Conservation (phyloP, 768 basidiomycete species). For the Amanita polypyramis region DNA sequence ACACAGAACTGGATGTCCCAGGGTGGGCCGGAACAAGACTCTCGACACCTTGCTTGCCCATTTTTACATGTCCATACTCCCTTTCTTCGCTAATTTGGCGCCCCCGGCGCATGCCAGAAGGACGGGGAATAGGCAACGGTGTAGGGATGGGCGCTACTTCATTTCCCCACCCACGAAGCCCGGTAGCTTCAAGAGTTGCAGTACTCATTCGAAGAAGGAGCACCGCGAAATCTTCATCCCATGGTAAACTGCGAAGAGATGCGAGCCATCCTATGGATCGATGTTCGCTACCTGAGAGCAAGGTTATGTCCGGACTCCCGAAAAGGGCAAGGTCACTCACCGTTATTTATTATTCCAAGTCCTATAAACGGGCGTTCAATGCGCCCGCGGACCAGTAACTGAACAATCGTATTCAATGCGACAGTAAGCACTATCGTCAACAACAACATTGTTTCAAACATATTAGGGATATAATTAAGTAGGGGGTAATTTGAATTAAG, state of each 20-base stretch:
- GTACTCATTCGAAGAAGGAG: slow-evolving; percentile 63
- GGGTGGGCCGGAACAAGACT: slow-evolving; percentile 4
- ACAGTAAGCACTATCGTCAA: slow-evolving; percentile 48
- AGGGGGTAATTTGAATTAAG: slow-evolving; percentile 41
- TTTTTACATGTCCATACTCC: slow-evolving; percentile 6
- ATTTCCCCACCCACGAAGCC: slow-evolving; percentile 60
- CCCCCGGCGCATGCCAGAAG: slow-evolving; percentile 4
- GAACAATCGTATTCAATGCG: slow-evolving; percentile 51
- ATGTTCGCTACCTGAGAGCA: slow-evolving; percentile 11
- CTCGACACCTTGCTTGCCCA: slow-evolving; percentile 8
- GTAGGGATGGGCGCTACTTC: slow-evolving; percentile 49
- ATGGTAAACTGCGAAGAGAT: slow-evolving; percentile 29
- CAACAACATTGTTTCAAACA: slow-evolving; percentile 58
- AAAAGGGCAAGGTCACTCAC: slow-evolving; percentile 15
- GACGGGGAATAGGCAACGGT: slow-evolving; percentile 8
- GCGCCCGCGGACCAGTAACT: slow-evolving; percentile 51
- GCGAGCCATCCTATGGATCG: slow-evolving; percentile 4
- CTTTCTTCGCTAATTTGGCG: slow-evolving; percentile 10
- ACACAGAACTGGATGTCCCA: neutral
- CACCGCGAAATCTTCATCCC: slow-evolving; percentile 67
- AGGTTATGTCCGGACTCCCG: neutral
- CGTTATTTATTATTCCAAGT: slow-evolving; percentile 21
- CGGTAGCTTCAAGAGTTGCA: slow-evolving; percentile 67
- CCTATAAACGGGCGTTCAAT: slow-evolving; percentile 54
- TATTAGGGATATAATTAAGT: slow-evolving; percentile 63